Conservation (phyloP, 208 protist species). For the Trypanosoma rangeli region DNA sequence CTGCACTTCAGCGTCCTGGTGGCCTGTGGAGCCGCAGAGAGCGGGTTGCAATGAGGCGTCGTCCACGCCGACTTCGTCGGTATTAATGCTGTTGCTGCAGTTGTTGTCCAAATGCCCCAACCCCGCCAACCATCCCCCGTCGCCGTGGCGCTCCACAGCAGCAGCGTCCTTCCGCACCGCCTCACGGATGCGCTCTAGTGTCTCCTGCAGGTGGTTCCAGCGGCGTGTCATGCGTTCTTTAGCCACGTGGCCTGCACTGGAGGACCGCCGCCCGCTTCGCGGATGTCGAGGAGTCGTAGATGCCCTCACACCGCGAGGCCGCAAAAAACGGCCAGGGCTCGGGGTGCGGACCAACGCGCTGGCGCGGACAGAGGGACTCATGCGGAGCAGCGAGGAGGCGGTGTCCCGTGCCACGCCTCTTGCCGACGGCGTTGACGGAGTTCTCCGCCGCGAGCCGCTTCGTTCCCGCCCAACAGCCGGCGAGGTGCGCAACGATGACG, state of each 20-base stretch:
- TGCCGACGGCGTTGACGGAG: not conserved
- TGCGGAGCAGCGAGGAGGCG: conserved; percentile 14
- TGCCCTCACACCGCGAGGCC: not conserved
- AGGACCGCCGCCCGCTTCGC: not conserved
- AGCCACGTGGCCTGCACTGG: too few relatives aligned
- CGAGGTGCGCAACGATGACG: not conserved
- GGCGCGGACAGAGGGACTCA: conserved; percentile 1
- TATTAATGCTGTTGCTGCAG: not conserved
- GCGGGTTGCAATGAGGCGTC: not conserved
- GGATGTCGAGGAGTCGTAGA: not conserved
- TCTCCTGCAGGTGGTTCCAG: conserved; percentile 14
- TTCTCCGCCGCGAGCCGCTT: not conserved
- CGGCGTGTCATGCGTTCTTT: not conserved
- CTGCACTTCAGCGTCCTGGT: not conserved
- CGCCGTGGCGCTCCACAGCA: not conserved
- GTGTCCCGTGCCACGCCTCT: conserved; percentile 13
- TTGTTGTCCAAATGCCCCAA: not conserved
- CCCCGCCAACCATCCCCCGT: not conserved
- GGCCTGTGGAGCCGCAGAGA: not conserved
- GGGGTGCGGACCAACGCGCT: conserved; percentile 16
- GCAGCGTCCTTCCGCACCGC: conserved; percentile 16
- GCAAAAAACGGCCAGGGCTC: not conserved
- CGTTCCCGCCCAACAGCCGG: not conserved
- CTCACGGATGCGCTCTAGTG: conserved; percentile 21
- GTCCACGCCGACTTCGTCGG: not conserved